Percentiles rank a stretch among this genome's conserved stretches.
These are phyloP conservation scores for Fagopyrum homotropicum DNA, from an alignment of 148 eudicot species.

Conservation along the genomic window DNA sequence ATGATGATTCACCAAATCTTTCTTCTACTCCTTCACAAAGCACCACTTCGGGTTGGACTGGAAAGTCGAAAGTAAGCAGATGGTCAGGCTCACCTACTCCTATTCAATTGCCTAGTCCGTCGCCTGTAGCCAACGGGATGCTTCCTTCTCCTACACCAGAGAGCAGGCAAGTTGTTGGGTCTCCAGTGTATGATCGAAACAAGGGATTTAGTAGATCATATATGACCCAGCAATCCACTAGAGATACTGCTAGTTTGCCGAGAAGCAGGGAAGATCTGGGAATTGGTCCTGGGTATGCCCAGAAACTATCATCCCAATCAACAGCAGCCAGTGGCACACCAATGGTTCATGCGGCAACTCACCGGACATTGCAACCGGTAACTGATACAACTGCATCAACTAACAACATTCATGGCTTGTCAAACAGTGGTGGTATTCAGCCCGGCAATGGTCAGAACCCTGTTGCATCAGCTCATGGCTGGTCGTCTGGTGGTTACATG, in stretches of 20 bases:
- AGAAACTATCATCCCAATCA: background rate
- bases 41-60: conserved; percentile 29
- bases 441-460: conserved; percentile 29
- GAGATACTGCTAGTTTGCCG: background rate
- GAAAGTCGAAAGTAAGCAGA: conserved; percentile 24
- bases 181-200: conserved; percentile 2
- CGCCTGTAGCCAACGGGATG: conserved; percentile 25
- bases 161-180: conserved; percentile 13
- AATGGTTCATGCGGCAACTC: background rate
- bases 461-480: conserved; percentile 34
- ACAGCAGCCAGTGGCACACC: background rate
- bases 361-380: conserved; percentile 14
- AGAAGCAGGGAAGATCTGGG: conserved; percentile 27
- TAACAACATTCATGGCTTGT: conserved; percentile 11
- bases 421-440: conserved; percentile 20
- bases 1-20: conserved; percentile 40
- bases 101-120: conserved; percentile 18
- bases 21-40: conserved; percentile 78
- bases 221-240: conserved; percentile 19
- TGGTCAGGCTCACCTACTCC: conserved; percentile 20
- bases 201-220: conserved; percentile 17
- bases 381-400: conserved; percentile 16
- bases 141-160: conserved; percentile 43
- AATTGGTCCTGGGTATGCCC: background rate
- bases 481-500: conserved; percentile 30